Percentiles rank a stretch among this genome's conserved stretches.
phyloP scores from a whole-genome alignment of 2,329 filamentous ascomycete species.

The Cladophialophora chaetospira region DNA sequence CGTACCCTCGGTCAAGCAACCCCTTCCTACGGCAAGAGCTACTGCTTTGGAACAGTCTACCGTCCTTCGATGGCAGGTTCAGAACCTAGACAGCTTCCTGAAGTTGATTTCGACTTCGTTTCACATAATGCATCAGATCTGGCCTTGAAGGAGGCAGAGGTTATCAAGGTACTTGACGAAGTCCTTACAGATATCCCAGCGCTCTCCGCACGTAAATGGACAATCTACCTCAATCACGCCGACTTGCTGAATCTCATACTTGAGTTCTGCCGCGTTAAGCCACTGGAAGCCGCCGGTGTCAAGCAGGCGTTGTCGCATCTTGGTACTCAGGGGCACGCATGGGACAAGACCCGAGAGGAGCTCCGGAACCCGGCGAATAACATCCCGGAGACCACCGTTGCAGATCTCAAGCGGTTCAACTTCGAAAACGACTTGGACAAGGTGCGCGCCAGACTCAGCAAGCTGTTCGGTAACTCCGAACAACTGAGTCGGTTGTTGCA shows the following conservation, averaged over 20 bases:
- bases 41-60: conserved; percentile 82
- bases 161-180: conserved; percentile 92
- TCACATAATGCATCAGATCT: conserved; percentile 78
- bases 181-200: conserved; percentile 79
- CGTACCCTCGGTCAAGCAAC: conserved; percentile 74
- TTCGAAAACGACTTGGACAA: conserved; percentile 63
- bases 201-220: conserved; percentile 71
- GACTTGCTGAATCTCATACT: conserved; percentile 85
- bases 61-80: conserved; percentile 70
- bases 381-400: conserved; percentile 83
- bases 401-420: conserved; percentile 87
- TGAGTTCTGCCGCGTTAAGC: conserved; percentile 79
- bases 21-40: conserved; percentile 70
- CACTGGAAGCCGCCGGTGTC: conserved; percentile 66
- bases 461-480: conserved; percentile 57
- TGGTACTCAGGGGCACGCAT: conserved; percentile 58
- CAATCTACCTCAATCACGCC: conserved; percentile 87
- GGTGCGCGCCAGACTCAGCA: conserved; percentile 27
- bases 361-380: conserved; percentile 55
- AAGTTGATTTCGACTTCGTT: conserved; percentile 97
- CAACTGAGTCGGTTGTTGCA: conserved; percentile 54
- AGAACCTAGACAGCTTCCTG: conserved; percentile 78
- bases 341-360: conserved; percentile 23
- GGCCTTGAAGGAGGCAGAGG: conserved; percentile 87
- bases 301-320: conserved; percentile 85